Evolutionary conservation across 2,329 filamentous ascomycete genomes (phyloP).

Genomic region (Magnaporthiopsis rhizophila): DNA sequence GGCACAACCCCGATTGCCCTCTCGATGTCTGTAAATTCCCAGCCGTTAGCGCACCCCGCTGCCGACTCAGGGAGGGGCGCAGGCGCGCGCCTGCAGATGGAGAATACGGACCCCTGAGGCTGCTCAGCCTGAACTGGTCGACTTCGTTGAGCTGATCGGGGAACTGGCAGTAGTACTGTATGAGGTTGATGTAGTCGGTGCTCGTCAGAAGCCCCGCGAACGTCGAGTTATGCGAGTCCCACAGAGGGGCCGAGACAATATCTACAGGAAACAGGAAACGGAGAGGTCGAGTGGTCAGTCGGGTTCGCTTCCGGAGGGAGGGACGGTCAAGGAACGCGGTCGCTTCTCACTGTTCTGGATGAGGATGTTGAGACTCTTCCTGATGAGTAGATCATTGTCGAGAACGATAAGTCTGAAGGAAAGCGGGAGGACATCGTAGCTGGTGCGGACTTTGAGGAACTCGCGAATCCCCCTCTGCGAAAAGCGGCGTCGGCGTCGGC

Average conservation of each 20-base stretch:
- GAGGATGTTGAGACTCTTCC: constrained; percentile 92
- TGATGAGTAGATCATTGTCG: constrained; percentile 89
- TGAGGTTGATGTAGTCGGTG: constrained; percentile 96
- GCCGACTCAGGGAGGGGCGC: background rate
- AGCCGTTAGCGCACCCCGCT: constrained; percentile 1
- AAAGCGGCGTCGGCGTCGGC: background rate
- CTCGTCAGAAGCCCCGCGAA: constrained; percentile 93
- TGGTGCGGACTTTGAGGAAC: constrained; percentile 92
- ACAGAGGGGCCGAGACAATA: constrained; percentile 94
- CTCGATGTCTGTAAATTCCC: constrained; percentile 68
- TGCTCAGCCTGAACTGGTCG: constrained; percentile 88
- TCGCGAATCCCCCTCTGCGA: constrained; percentile 47
- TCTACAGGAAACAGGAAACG: constrained; percentile 40
- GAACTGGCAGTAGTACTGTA: constrained; percentile 98
- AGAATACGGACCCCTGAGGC: constrained; percentile 61
- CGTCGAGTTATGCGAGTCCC: constrained; percentile 87
- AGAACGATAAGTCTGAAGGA: constrained; percentile 94
- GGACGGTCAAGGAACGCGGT: background rate
- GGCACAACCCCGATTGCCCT: constrained; percentile 84
- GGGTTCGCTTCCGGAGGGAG: background rate
- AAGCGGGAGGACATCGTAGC: constrained; percentile 93
- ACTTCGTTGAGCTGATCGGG: constrained; percentile 83
- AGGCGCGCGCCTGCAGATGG: background rate
- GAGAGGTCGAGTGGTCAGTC: background rate
- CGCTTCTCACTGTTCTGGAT: constrained; percentile 73